Evolutionary conservation across 2,329 filamentous ascomycete species (phyloP).

Genomic region (Torrubiellomyces zombiae): DNA sequence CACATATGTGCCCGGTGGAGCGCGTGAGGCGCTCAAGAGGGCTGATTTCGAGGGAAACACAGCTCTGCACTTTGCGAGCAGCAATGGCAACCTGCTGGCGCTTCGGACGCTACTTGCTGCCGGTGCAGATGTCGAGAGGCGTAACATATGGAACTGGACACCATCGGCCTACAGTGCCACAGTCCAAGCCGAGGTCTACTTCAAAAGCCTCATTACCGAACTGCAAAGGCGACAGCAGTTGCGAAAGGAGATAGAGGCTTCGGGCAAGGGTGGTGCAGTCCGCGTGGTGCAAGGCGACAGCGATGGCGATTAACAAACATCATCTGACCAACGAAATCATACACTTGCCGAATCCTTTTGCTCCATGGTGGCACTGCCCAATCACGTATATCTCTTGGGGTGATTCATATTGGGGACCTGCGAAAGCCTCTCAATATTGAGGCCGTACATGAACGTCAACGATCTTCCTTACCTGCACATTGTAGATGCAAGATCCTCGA

Average conservation of each 20-base stretch:
- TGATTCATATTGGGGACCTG: too few relatives aligned
- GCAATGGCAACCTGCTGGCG: constrained; percentile 63
- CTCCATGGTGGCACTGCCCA: too few relatives aligned
- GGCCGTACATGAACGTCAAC: too few relatives aligned
- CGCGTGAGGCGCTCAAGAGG: constrained; percentile 33
- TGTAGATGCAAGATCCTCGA: not conserved
- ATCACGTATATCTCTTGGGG: too few relatives aligned
- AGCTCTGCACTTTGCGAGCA: constrained; percentile 71
- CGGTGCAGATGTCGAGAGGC: constrained; percentile 55
- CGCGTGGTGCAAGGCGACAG: constrained; percentile 25
- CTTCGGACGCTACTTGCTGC: constrained; percentile 61
- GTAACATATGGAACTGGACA: constrained; percentile 67
- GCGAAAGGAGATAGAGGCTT: constrained; percentile 23
- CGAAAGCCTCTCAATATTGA: too few relatives aligned
- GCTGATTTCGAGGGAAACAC: constrained; percentile 66
- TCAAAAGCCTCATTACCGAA: constrained; percentile 60
- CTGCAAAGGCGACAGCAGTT: constrained; percentile 38
- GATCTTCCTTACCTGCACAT: too few relatives aligned
- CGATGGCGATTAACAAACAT: constrained; percentile 16
- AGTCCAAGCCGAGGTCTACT: constrained; percentile 69
- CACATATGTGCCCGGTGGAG: constrained; percentile 40
- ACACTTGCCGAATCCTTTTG: too few relatives aligned
- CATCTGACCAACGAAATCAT: too few relatives aligned
- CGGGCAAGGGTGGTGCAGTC: constrained; percentile 24
- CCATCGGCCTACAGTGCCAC: constrained; percentile 71